Conservation (phyloP, 176 grass and related monocot species). For the Olyra latifolia region DNA sequence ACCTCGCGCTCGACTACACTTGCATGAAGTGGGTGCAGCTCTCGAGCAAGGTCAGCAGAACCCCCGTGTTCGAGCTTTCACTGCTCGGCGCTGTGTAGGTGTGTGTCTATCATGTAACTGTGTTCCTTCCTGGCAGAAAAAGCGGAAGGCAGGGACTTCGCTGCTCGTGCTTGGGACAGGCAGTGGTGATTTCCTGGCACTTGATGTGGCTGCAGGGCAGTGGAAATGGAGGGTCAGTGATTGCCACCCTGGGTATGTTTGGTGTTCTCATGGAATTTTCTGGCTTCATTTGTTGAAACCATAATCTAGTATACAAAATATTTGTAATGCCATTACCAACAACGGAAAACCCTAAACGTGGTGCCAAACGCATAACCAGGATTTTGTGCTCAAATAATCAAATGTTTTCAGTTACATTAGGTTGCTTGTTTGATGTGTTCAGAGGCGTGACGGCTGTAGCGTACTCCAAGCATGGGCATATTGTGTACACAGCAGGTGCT, state of each 20-base stretch:
- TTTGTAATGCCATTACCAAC: not conserved
- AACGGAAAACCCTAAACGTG: not conserved
- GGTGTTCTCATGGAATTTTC: not conserved
- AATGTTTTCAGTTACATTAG: conserved; percentile 16
- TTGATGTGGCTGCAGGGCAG: conserved; percentile 63
- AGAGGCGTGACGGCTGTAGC: conserved; percentile 83
- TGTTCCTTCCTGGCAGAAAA: conserved; percentile 52
- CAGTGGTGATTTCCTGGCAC: conserved; percentile 65
- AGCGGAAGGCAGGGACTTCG: conserved; percentile 55
- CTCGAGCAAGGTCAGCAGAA: conserved; percentile 55
- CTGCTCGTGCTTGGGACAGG: conserved; percentile 75
- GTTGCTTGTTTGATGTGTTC: conserved; percentile 20
- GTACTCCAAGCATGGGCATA: conserved; percentile 50
- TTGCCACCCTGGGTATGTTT: conserved; percentile 67
- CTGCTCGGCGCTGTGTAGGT: not conserved
- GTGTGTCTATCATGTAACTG: conserved; percentile 19
- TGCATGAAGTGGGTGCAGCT: conserved; percentile 98
- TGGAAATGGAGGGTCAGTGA: conserved; percentile 76
- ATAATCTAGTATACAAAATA: not conserved
- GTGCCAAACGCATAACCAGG: not conserved
- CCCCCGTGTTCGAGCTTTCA: not conserved
- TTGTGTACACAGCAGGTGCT: conserved; percentile 67
- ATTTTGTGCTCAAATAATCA: not conserved
- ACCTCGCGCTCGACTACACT: conserved; percentile 97
- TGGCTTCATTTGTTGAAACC: conserved; percentile 9